phyloP scores from a whole-genome alignment of 2,329 filamentous ascomycete species.

The Hypoxylon sp. region DNA sequence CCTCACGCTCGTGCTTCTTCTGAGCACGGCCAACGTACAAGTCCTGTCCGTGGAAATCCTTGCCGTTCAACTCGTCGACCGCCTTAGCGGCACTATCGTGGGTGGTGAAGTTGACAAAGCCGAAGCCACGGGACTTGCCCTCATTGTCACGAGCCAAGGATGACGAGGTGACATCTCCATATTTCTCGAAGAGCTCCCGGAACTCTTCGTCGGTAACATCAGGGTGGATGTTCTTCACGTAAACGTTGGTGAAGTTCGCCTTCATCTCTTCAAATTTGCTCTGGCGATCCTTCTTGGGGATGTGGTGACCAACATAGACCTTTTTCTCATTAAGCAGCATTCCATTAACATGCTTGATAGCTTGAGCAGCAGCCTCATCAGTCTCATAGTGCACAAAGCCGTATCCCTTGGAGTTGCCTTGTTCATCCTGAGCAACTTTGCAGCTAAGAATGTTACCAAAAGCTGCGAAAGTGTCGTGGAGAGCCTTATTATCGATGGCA shows the following conservation, averaged over 20 bases:
- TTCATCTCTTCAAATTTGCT: constrained; percentile 99
- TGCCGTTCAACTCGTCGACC: constrained; percentile 92
- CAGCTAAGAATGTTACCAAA: constrained; percentile 99
- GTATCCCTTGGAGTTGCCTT: constrained; percentile 97
- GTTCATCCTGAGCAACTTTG: constrained; percentile 99
- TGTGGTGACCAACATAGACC: constrained; percentile 99
- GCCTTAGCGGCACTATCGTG: constrained; percentile 89
- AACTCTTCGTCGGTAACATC: constrained; percentile 95
- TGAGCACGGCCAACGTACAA: constrained; percentile 98
- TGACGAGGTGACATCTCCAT: constrained; percentile 94
- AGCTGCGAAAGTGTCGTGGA: constrained; percentile 98
- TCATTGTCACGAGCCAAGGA: constrained; percentile 91
- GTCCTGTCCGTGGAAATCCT: constrained; percentile 93
- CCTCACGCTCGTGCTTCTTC: constrained; percentile 99
- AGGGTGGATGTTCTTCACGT: constrained; percentile 95
- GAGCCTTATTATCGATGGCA: constrained; percentile 99
- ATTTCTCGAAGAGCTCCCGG: constrained; percentile 91
- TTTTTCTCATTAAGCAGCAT: constrained; percentile 99
- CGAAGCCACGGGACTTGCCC: constrained; percentile 94
- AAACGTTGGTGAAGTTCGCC: constrained; percentile 99
- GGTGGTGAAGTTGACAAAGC: constrained; percentile 95
- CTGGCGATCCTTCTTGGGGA: constrained; percentile 99
- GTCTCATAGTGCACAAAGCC: constrained; percentile 99
- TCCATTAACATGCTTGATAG: constrained; percentile 99
- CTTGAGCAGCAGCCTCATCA: constrained; percentile 94